Percentiles rank a stretch among this genome's conserved stretches.
These are phyloP conservation scores for Fraxinus floribunda DNA, from an alignment of 305 asterid genomes.

Conservation along the genomic window DNA sequence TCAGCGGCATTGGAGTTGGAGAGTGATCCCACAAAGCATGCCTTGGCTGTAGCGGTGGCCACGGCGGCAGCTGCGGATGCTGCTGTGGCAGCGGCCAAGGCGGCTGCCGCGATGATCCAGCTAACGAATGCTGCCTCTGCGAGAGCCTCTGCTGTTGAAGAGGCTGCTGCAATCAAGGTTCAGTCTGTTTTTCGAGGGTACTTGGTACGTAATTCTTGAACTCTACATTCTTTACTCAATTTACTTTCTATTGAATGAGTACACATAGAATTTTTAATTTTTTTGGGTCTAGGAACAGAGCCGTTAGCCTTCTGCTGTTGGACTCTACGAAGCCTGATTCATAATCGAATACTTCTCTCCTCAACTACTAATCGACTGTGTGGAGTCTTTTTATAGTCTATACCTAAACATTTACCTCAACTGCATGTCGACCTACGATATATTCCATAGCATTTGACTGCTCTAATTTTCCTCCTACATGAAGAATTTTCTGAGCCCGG, in stretches of 20 bases:
- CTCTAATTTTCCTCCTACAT: neutral
- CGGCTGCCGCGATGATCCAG: slow-evolving; percentile 66
- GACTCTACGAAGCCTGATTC: no score
- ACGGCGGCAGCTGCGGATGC: slow-evolving; percentile 70
- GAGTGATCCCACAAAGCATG: slow-evolving; percentile 48
- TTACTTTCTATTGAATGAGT: neutral
- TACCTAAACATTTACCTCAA: neutral
- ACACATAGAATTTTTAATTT: neutral
- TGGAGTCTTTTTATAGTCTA: no score
- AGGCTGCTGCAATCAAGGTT: slow-evolving; percentile 65
- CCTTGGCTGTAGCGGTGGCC: slow-evolving; percentile 58
- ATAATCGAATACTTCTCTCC: no score
- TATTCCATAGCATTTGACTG: no score
- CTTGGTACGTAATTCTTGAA: slow-evolving; percentile 46
- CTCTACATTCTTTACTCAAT: neutral
- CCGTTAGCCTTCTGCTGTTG: neutral
- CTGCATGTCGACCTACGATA: neutral
- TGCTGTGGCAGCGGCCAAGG: slow-evolving; percentile 65
- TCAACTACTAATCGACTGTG: no score
- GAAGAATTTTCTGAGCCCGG: neutral
- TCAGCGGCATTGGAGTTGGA: slow-evolving; percentile 29
- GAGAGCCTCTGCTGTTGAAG: slow-evolving; percentile 35
- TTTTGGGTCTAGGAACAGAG: neutral
- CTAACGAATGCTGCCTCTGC: slow-evolving; percentile 39
- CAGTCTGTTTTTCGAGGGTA: slow-evolving; percentile 74